Evolutionary conservation across 2,329 filamentous ascomycete species (phyloP).

Genomic region (Paraconiothyrium sp.): DNA sequence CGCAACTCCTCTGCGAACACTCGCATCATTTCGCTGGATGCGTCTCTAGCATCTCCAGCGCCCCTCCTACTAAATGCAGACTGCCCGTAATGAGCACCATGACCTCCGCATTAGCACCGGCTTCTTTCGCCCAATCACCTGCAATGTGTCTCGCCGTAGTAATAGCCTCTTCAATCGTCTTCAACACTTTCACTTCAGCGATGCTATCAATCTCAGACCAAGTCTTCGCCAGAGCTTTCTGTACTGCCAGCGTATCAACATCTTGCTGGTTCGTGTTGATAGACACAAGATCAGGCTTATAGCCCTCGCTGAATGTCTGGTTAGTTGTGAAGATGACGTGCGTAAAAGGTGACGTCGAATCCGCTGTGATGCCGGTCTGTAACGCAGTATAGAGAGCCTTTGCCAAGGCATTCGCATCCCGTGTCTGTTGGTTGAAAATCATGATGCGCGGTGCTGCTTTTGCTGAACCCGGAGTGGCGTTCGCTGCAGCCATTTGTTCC

Average conservation of each 20-base stretch:
- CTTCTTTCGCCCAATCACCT: conserved; percentile 37
- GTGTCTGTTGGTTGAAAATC: conserved; percentile 93
- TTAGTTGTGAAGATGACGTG: conserved; percentile 86
- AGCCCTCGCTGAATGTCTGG: conserved; percentile 70
- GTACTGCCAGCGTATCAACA: conserved; percentile 70
- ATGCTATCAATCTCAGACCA: conserved; percentile 61
- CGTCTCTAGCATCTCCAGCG: conserved; percentile 75
- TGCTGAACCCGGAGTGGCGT: conserved; percentile 37
- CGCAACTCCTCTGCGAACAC: too few species aligned
- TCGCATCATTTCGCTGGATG: conserved; percentile 20
- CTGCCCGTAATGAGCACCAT: conserved; percentile 83
- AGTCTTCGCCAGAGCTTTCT: conserved; percentile 69
- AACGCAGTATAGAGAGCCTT: conserved; percentile 69
- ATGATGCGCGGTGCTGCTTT: conserved; percentile 63
- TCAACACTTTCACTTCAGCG: conserved; percentile 64
- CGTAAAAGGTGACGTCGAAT: conserved; percentile 64
- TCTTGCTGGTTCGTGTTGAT: conserved; percentile 68
- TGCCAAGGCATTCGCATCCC: conserved; percentile 75
- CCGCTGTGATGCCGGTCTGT: conserved; percentile 38
- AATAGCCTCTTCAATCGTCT: conserved; percentile 77
- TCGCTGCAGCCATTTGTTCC: conserved; percentile 47
- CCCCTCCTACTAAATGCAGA: conserved; percentile 82
- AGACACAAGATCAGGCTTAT: conserved; percentile 69
- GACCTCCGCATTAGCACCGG: conserved; percentile 54
- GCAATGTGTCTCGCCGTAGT: conserved; percentile 59